Base-by-base conservation (phyloP, 2,329 filamentous ascomycete genomes). In the Talaromyces sp. region DNA sequence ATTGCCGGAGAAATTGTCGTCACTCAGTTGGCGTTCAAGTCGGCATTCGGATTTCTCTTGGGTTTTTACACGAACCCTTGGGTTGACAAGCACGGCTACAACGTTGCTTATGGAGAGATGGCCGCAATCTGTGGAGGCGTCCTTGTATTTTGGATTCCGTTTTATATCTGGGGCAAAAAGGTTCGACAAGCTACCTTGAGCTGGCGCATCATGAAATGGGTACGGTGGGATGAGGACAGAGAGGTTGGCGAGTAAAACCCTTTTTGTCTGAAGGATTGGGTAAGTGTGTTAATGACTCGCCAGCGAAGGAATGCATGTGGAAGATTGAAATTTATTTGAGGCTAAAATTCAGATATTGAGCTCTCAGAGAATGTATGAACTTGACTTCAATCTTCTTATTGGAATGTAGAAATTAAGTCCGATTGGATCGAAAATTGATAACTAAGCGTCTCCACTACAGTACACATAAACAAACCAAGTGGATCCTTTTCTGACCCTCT, bases 1-100 rank as follows among this genome's bases (percentile, higher is more conserved):
- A 40, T 56, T 29, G 54, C 54, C n/a, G 54, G 54, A 47, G 54
- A 56, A 29, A 29, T 56, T 29, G 54, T 56, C 11, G 54, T 56
- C 2, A 56, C 54, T 3, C 50, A 53, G n/a, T 32, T 56, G 13
- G 50, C 54, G 6, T 56, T 56, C 39, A 56, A 56, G 35, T 53
- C 54, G 17, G 54, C 54, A 1, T 56, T 56, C 29, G 54, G 54
- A 4, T 56, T 56, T 43, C 20, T 56, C 43, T 47, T 56, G 8
- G 50, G 50, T 1, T 56, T 56, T 14, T 56, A 56, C 27, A 56
- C 54, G 1, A 56, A 56, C 27, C 54, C 54, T 2, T 56, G 54
- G 54, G 50, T 56, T 6, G 54, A 56, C 29, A 51, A 37, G 8
- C 50, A 56, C 32, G 54, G 54, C 2, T 56, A 56, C 11, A 53